Conservation (phyloP, 495 filamentous ascomycete genomes). For the Lasiosphaeria hispida region DNA sequence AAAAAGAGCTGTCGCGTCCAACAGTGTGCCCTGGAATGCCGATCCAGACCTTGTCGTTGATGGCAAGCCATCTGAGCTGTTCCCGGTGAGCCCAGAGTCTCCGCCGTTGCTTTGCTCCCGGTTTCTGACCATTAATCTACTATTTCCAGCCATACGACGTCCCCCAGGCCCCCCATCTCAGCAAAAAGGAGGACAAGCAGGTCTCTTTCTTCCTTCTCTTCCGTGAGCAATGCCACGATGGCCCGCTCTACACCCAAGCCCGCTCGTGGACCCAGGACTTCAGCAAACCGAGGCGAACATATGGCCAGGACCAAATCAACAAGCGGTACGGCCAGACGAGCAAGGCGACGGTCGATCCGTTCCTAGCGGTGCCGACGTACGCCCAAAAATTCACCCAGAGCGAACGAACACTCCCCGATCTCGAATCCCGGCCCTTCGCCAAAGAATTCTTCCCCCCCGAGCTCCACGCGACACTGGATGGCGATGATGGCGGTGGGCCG, state of each 20-base stretch:
- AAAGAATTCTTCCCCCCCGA: conserved; percentile 53
- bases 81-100: conserved; percentile 33
- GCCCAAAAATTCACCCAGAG: conserved; percentile 44
- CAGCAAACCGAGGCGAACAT: conserved; percentile 29
- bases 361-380: conserved; percentile 50
- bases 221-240: conserved; percentile 46
- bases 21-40: conserved; percentile 34
- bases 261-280: conserved; percentile 21
- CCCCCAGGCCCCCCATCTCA: conserved; percentile 38
- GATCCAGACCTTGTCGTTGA: conserved; percentile 34
- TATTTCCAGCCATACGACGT: conserved; percentile 37
- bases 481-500: conserved; percentile 31
- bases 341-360: conserved; percentile 51
- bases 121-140: background rate
- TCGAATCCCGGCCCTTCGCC: conserved; percentile 41
- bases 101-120: background rate
- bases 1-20: conserved; percentile 23
- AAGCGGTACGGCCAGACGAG: conserved; percentile 45
- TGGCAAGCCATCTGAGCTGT: conserved; percentile 41
- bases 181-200: conserved; percentile 40
- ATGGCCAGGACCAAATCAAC: conserved; percentile 51
- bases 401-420: conserved; percentile 47
- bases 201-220: conserved; percentile 47
- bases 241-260: conserved; percentile 49
- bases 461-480: conserved; percentile 50